These are phyloP conservation scores for Alternaria rosae DNA, from an alignment of 2,329 filamentous ascomycete genomes.

Conservation along the genomic window DNA sequence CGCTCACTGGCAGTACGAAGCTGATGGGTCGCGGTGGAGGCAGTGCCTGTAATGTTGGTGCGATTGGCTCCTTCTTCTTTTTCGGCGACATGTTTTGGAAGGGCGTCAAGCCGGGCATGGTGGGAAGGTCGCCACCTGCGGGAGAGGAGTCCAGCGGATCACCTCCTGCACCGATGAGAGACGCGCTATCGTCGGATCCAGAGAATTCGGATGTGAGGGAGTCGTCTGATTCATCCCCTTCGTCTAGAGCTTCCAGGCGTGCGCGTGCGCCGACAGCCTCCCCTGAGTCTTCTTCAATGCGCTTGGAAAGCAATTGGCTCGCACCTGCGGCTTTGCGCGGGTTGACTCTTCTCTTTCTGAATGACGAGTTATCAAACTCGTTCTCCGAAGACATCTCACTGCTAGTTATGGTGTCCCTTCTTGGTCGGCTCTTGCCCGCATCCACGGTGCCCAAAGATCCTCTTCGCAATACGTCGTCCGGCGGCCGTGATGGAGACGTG, in stretches of 20 bases:
- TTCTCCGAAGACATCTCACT: conserved; percentile 86
- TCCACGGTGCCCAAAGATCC: conserved; percentile 77
- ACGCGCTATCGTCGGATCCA: conserved; percentile 67
- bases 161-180: conserved; percentile 71
- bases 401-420: conserved; percentile 80
- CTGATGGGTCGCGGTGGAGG: conserved; percentile 78
- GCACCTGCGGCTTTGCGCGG: conserved; percentile 64
- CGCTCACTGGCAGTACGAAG: conserved; percentile 72
- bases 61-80: conserved; percentile 59
- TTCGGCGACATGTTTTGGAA: conserved; percentile 65
- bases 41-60: conserved; percentile 66
- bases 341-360: conserved; percentile 69
- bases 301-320: conserved; percentile 61
- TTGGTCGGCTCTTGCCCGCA: conserved; percentile 71
- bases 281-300: conserved; percentile 60
- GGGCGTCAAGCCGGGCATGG: conserved; percentile 53
- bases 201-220: conserved; percentile 51
- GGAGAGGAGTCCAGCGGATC: conserved; percentile 65
- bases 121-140: conserved; percentile 51
- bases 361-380: conserved; percentile 73
- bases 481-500: conserved; percentile 62
- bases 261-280: conserved; percentile 35
- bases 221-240: conserved; percentile 50
- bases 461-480: conserved; percentile 52
- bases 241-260: conserved; percentile 52